Evolutionary conservation across 345 rosid genomes (phyloP), one percentile per base, ranked within the genome.

Genomic region (Diplotaxis tenuifolia): DNA sequence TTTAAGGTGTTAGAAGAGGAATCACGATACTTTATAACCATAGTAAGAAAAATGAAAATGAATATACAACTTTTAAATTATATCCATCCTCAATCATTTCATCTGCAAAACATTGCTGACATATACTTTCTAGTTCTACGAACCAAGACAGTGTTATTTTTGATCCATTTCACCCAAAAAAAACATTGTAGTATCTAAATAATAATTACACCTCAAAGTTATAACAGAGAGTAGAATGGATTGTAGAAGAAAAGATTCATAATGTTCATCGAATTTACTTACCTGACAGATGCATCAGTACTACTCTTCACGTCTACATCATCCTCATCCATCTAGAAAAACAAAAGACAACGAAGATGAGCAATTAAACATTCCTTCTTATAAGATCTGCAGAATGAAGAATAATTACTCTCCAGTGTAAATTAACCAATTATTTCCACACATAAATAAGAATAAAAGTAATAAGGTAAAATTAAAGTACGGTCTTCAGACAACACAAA

Each of bases 201-300:
- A 5, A 1, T 38, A 27, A 50, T 71, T 72, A 54, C 73, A 77
- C 72, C 61, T 59, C 22, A 49, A 34, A 67, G 54, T 73, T 81
- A 69, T 80, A 79, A 75, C 67, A 75, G 77, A 72, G 74, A 77
- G 72, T 77, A 79, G 62, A 73, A 56, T 21, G 29, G 38, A 49
- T 31, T 38, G 54, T 54, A 38, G 65, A 70, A 68, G 49, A 58
- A 68, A 7, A 38, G 20, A 38, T 21, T 11, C 11, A 40, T 12
- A 62, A 62, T 62, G 28, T 5, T 68, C 61, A 10, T 59, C 18
- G 10, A 62, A 21, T 10, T 68, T 68, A 61, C 54, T 75, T 67
- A 83, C 86, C 82, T 80, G 87, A 88, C 86, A 71, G 90, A 80
- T 66, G 80, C 85, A 83, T 78, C 85, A 68, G 50, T 72, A 71